A percentile compares a stretch with the other conserved stretches of the same genome.
phyloP scores from a whole-genome alignment of 1,139 yeast genomes.

The Geotrichum histeridarum region DNA sequence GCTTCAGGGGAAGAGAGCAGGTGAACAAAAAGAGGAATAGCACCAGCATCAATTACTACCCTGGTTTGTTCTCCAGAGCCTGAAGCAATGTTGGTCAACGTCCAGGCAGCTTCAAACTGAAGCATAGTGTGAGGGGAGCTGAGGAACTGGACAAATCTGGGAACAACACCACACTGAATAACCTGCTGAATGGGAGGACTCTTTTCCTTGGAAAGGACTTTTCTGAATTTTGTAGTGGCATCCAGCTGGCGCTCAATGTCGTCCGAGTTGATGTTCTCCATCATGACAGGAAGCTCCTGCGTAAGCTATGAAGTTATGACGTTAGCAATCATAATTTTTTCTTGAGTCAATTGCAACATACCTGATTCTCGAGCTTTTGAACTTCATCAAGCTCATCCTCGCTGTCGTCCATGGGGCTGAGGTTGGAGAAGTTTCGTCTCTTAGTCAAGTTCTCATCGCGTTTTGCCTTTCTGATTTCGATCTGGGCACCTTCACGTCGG shows the following conservation, averaged over 20 bases:
- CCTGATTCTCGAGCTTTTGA: neutral
- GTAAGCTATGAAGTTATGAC: neutral
- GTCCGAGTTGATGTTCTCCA: constrained; percentile 48
- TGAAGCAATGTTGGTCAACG: constrained; percentile 93
- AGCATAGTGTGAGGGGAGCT: constrained; percentile 70
- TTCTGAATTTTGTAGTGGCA: constrained; percentile 90
- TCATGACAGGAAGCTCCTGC: neutral
- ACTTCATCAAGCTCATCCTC: constrained; percentile 41
- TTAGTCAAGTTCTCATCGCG: constrained; percentile 91
- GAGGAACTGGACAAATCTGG: constrained; percentile 83
- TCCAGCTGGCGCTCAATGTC: constrained; percentile 78
- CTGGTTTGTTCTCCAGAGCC: constrained; percentile 87
- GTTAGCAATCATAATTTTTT: neutral
- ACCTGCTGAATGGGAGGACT: constrained; percentile 95
- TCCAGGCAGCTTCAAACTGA: constrained; percentile 99
- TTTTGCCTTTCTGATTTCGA: constrained; percentile 91
- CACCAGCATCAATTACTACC: constrained; percentile 89
- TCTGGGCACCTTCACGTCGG: constrained; percentile 95
- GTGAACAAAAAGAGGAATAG: constrained; percentile 85
- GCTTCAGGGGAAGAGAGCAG: constrained; percentile 72
- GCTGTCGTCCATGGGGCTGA: constrained; percentile 45
- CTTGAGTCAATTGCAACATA: neutral
- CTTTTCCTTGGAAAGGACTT: constrained; percentile 85
- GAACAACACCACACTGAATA: constrained; percentile 88
- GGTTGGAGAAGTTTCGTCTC: constrained; percentile 67